Base-by-base conservation (phyloP, 768 basidiomycete genomes). In the Pulveroboletus sp. region DNA sequence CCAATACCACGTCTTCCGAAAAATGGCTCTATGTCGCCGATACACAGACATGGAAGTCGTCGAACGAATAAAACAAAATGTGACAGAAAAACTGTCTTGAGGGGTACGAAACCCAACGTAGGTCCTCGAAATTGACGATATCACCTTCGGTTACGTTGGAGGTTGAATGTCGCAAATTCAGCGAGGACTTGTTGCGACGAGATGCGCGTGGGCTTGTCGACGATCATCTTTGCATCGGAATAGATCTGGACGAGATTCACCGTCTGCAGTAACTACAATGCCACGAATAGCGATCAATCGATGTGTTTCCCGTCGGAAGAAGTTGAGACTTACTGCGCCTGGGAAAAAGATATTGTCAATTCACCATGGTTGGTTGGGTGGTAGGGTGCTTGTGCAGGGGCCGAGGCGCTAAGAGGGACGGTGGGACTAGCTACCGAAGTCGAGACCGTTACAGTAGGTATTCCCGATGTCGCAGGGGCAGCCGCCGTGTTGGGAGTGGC, bases 11-110 rank as follows among this genome's bases (percentile, higher is more conserved):
- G 2, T 77, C 83, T 0, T 75, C 81, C 9, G 56, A 75, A 17
- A 95, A 94, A 68, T 75, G 87, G 45, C 79, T 84, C 25, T 94
- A 95, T 60, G 81, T 87, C 13, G 74, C 88, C 0, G 88, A 97
- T 65, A 57, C 76, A 1, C 78, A 79, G 95, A 97, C 63, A 68
- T 82, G 4, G 93, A 93, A 42, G 77, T 85, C 19, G 94, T 95
- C 49, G 95, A 94, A 72, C 85, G 82, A 61, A 91, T 97, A 51
- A 66, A 58, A 61, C 72, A 73, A 62, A 81, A 79, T 47, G 87
- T 45, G 90, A 95, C 66, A 76, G 91, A 43, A 94, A 81, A 51
- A 85, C 87, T 0, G 88, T 94, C 2, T 68, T 98, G 12, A 76
- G 90, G 25, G 93, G 94, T 0, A 79, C 73, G 13, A 94, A 95